Conservation (phyloP, 2,329 filamentous ascomycete species). For the Paecilomyces sp. region DNA sequence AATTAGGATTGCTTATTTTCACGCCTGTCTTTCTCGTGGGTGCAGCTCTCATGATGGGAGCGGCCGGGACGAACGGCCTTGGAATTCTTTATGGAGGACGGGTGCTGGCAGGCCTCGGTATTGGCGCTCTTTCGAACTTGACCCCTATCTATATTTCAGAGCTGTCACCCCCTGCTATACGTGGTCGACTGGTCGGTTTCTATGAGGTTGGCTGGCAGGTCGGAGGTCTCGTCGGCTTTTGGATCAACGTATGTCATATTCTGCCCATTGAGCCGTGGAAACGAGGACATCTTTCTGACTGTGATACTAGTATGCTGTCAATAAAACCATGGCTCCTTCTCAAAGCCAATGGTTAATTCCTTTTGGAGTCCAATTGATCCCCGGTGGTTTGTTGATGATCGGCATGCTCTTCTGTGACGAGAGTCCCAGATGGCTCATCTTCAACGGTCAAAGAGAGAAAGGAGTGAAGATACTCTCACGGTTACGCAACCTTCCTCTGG, state of each 20-base stretch:
- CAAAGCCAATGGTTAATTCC: conserved; percentile 37
- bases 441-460: conserved; percentile 61
- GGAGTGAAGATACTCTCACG: conserved; percentile 48
- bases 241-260: conserved; percentile 35
- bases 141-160: conserved; percentile 56
- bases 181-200: conserved; percentile 52
- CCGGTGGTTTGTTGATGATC: conserved; percentile 38
- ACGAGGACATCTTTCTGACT: not conserved
- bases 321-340: conserved; percentile 22
- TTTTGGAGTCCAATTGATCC: conserved; percentile 35
- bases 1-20: conserved; percentile 56
- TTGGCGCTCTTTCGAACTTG: conserved; percentile 50
- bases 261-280: not conserved
- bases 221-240: conserved; percentile 44
- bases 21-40: conserved; percentile 60
- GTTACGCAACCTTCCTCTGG: conserved; percentile 33
- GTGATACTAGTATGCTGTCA: conserved; percentile 45
- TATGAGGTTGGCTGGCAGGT: conserved; percentile 52
- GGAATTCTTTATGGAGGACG: conserved; percentile 53
- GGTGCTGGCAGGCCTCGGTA: conserved; percentile 51
- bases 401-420: conserved; percentile 56
- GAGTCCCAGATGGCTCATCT: conserved; percentile 64
- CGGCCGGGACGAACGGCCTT: conserved; percentile 54
- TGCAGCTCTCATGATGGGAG: conserved; percentile 65
- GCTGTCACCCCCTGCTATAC: conserved; percentile 50